Evolutionary conservation across 352 stramenopile genomes (phyloP).

Genomic region (Pythium rishiriense): DNA sequence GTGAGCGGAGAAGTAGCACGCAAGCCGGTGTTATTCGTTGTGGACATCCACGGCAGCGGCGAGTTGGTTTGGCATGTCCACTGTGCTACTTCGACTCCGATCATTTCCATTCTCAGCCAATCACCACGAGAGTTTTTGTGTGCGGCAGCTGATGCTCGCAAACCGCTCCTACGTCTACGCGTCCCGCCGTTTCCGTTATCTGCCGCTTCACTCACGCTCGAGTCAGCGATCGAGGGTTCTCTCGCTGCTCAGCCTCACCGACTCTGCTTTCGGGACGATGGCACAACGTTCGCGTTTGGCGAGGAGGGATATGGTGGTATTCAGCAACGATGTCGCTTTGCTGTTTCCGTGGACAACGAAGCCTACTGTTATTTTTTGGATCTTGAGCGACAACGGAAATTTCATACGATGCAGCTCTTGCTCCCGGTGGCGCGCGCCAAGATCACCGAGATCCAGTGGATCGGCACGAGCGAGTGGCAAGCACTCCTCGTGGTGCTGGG

Average conservation of each 20-base stretch:
- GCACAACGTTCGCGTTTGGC: neutral
- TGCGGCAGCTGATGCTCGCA: neutral
- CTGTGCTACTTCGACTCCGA: neutral
- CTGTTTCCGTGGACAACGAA: constrained; percentile 18
- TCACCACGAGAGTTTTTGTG: constrained; percentile 22
- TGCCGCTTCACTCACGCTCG: constrained; percentile 13
- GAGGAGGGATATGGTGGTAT: neutral
- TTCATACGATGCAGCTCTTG: constrained; percentile 22
- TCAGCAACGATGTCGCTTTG: constrained; percentile 16
- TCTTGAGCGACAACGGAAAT: constrained; percentile 15
- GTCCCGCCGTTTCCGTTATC: constrained; percentile 16
- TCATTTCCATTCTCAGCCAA: constrained; percentile 16
- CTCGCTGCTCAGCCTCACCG: neutral
- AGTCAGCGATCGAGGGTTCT: neutral
- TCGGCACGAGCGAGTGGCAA: constrained; percentile 29
- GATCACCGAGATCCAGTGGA: constrained; percentile 19
- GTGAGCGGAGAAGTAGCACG: constrained; percentile 5
- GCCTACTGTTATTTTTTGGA: constrained; percentile 25
- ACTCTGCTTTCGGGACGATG: constrained; percentile 21
- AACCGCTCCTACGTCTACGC: constrained; percentile 6
- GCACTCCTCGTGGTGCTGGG: constrained; percentile 16
- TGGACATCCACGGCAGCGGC: constrained; percentile 13
- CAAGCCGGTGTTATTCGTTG: constrained; percentile 4
- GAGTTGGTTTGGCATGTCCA: constrained; percentile 10
- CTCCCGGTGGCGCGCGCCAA: constrained; percentile 8